These are phyloP conservation scores for Gorgonomyces haynaldii DNA, from an alignment of 192 early-diverging fungal species.

Conservation along the genomic window DNA sequence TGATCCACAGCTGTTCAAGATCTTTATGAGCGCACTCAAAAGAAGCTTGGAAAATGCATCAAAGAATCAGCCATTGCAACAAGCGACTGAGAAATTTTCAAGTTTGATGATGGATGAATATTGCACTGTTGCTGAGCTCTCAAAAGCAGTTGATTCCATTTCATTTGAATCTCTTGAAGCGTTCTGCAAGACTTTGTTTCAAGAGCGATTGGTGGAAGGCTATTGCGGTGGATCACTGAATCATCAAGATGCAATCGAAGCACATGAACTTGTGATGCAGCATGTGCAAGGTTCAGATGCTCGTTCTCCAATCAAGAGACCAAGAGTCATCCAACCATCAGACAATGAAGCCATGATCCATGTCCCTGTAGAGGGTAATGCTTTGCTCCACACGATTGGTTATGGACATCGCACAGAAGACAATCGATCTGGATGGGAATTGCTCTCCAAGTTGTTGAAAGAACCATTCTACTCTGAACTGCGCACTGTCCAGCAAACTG, in stretches of 20 bases:
- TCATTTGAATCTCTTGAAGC: slow-evolving; percentile 7
- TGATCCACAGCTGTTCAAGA: slow-evolving; percentile 10
- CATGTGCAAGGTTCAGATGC: slow-evolving; percentile 4
- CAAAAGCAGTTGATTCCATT: slow-evolving; percentile 11
- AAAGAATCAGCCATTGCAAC: slow-evolving; percentile 20
- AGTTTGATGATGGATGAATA: slow-evolving; percentile 12
- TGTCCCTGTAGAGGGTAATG: slow-evolving; percentile 25
- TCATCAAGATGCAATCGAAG: slow-evolving; percentile 5
- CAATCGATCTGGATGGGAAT: slow-evolving; percentile 10
- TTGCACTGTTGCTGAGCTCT: slow-evolving; percentile 9
- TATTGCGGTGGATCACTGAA: slow-evolving; percentile 23
- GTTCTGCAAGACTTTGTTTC: slow-evolving; percentile 12
- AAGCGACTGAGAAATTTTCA: slow-evolving; percentile 18
- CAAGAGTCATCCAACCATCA: slow-evolving; percentile 11
- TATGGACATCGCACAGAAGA: slow-evolving; percentile 6
- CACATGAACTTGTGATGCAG: slow-evolving; percentile 7
- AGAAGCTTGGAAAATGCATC: slow-evolving; percentile 15
- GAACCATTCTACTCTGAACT: slow-evolving; percentile 31
- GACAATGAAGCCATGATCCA: not conserved
- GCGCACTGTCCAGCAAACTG: slow-evolving; percentile 28
- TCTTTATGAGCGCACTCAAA: slow-evolving; percentile 13
- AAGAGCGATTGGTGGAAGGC: slow-evolving; percentile 15
- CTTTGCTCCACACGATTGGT: slow-evolving; percentile 10
- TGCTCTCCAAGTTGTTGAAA: slow-evolving; percentile 26
- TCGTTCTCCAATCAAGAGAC: not conserved